Percentiles rank a stretch among this genome's conserved stretches.
phyloP scores from a whole-genome alignment of 805 yeast genomes.

The Candida endomychidarum region DNA sequence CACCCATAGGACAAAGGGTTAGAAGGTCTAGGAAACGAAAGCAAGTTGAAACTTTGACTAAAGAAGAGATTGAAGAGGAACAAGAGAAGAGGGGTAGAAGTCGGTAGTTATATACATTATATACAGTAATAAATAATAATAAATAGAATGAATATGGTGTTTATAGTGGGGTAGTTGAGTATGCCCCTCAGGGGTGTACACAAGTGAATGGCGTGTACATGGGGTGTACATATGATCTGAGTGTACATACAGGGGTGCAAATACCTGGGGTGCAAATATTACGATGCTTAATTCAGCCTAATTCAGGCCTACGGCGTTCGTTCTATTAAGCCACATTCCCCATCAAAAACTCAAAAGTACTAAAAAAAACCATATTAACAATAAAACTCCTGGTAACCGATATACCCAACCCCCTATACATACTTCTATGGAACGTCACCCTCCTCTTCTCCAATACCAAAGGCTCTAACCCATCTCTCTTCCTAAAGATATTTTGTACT shows the following conservation, averaged over 20 bases:
- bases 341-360: conserved; percentile 70
- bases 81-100: conserved; percentile 18
- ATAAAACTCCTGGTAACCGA: conserved; percentile 69
- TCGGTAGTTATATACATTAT: conserved; percentile 3
- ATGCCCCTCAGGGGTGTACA: too few relatives aligned
- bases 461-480: conserved; percentile 46
- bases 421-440: conserved; percentile 37
- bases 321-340: conserved; percentile 45
- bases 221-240: too few relatives aligned
- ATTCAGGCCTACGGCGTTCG: too few relatives aligned
- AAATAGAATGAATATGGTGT: too few relatives aligned
- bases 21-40: conserved; percentile 12
- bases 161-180: too few relatives aligned
- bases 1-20: conserved; percentile 11
- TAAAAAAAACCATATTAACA: conserved; percentile 74
- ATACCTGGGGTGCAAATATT: too few relatives aligned
- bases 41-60: not conserved
- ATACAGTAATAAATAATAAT: conserved; percentile 9
- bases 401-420: conserved; percentile 79
- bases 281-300: not conserved
- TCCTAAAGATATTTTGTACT: conserved; percentile 62
- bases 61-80: conserved; percentile 9
- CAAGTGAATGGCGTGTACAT: too few relatives aligned
- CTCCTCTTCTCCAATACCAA: conserved; percentile 31
- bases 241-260: too few relatives aligned